phyloP scores from a whole-genome alignment of 495 filamentous ascomycete genomes.

The Penicillium verhagenii region DNA sequence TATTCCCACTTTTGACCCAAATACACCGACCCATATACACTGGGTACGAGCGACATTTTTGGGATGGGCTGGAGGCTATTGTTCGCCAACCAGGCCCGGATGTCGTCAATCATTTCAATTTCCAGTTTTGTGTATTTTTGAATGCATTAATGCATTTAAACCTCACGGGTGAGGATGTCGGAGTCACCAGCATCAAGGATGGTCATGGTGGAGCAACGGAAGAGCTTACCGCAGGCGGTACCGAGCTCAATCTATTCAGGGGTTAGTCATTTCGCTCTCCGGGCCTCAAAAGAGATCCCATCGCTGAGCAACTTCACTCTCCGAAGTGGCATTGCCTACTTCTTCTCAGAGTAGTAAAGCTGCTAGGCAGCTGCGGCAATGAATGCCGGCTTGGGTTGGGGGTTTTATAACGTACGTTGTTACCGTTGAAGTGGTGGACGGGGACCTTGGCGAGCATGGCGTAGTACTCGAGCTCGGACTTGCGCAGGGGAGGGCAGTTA shows the following conservation, averaged over 20 bases:
- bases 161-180: constrained; percentile 6
- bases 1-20: constrained; percentile 2
- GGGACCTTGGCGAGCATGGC: constrained; percentile 91
- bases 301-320: constrained; percentile 68
- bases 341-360: constrained; percentile 35
- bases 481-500: constrained; percentile 94
- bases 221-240: constrained; percentile 85
- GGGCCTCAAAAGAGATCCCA: constrained; percentile 25
- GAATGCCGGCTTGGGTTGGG: constrained; percentile 11
- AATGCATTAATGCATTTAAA: neutral
- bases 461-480: constrained; percentile 92
- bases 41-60: neutral
- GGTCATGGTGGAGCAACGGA: constrained; percentile 83
- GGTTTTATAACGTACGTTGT: constrained; percentile 85
- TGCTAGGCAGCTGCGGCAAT: constrained; percentile 22
- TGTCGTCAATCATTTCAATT: constrained; percentile 3
- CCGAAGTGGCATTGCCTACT: constrained; percentile 27
- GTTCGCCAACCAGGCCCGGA: neutral
- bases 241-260: constrained; percentile 42
- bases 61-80: neutral
- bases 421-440: constrained; percentile 96
- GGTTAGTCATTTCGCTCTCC: constrained; percentile 19
- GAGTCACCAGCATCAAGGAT: constrained; percentile 96
- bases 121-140: neutral
- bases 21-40: neutral